Base-by-base conservation (phyloP, 2,329 filamentous ascomycete species). In the Chaetomium globosum region DNA sequence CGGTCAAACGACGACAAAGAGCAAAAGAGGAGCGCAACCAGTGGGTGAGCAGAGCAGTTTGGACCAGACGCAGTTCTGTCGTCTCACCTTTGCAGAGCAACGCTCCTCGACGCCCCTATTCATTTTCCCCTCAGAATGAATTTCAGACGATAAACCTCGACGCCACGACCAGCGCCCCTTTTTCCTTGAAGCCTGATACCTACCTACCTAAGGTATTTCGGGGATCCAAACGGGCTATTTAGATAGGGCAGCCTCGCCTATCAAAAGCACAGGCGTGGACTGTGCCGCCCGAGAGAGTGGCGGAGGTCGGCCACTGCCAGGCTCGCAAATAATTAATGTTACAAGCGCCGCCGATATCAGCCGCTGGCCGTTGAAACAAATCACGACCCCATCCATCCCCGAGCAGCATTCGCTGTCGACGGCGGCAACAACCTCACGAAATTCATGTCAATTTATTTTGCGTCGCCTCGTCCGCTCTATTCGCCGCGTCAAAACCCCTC, bases 1-100 rank as follows among this genome's bases (percentile, higher is more conserved):
- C 36, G n/a, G 21, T 30, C 9, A n/a, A 43, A 16, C 33, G 59
- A 61, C 59, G 59, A 61, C 59, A 54, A 61, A 54, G 58, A 61
- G 48, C 23, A 46, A 49, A 39, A 60, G 21, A 52, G 23, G 49
- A 61, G 31, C 39, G 16, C 39, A 43, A 43, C 39, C 39, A 43
- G 39, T n/a, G 39, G 3, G 39, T 43, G 13, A 60, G 48, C 43
- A 53, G 31, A 26, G 48, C 28, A 30, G 39, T 39, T 43, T 43
- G 16, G 46, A 19, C 46, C n/a, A 21, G 46, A 36, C 56, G 23
- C 36, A 58, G 26, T 31, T 16, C 28, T 19, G 19, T 26, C 39
- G 13, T 12, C 30, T 30, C 23, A 43, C 33, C 36, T 28, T 28
- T 48, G 46, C 46, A 48, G 26, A 48, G 26, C 28, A n/a, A 28